phyloP scores from a whole-genome alignment of 495 filamentous ascomycete species.

The Darksidea phi region DNA sequence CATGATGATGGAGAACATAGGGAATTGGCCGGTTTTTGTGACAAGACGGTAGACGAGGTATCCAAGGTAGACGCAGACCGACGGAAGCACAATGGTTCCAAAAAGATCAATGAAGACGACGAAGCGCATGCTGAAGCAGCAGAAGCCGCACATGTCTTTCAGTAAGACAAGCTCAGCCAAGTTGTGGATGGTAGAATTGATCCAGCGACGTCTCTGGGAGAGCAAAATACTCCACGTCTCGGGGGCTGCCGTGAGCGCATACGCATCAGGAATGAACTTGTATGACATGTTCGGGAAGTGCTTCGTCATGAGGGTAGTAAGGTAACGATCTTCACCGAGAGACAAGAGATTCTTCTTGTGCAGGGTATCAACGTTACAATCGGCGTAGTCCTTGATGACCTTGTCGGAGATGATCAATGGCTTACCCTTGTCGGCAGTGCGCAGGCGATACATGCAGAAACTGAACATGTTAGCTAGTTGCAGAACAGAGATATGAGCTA shows the following conservation, averaged over 20 bases:
- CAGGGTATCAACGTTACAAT: slow-evolving; percentile 85
- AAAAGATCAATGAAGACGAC: slow-evolving; percentile 93
- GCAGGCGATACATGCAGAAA: slow-evolving; percentile 97
- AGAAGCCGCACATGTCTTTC: slow-evolving; percentile 94
- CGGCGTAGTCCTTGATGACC: slow-evolving; percentile 82
- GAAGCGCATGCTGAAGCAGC: slow-evolving; percentile 98
- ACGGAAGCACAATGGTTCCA: slow-evolving; percentile 89
- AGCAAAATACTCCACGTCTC: slow-evolving; percentile 90
- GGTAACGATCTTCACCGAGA: slow-evolving; percentile 94
- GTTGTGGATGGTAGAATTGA: slow-evolving; percentile 98
- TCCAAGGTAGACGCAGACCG: slow-evolving; percentile 83
- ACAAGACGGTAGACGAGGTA: slow-evolving; percentile 84
- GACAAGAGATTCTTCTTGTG: slow-evolving; percentile 98
- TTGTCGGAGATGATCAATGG: slow-evolving; percentile 89
- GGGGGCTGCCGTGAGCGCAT: slow-evolving; percentile 87
- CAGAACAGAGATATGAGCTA: background rate
- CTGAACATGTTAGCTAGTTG: slow-evolving; percentile 52
- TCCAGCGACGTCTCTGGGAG: slow-evolving; percentile 95
- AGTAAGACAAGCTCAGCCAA: slow-evolving; percentile 82
- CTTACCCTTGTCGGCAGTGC: slow-evolving; percentile 86
- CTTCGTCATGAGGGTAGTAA: slow-evolving; percentile 97
- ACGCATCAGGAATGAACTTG: slow-evolving; percentile 92
- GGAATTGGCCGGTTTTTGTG: slow-evolving; percentile 70
- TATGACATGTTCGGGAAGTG: slow-evolving; percentile 94
- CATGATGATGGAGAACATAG: slow-evolving; percentile 82